Conservation (phyloP, 192 early-diverging fungal genomes). For the Podila horticola region DNA sequence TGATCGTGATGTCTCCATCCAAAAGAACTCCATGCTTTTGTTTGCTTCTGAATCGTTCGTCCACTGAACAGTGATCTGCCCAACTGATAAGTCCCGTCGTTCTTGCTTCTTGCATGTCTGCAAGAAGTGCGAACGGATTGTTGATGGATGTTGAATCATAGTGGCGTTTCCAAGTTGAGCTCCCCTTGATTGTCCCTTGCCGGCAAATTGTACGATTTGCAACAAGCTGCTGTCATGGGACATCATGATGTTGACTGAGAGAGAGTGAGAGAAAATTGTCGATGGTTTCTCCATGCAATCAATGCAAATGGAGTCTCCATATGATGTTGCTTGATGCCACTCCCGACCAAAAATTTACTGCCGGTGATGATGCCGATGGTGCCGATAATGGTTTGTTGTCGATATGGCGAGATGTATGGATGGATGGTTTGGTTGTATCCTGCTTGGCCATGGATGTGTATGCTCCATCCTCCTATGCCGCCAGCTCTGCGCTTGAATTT, state of each 20-base stretch:
- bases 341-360: too few species aligned
- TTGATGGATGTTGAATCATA: neutral
- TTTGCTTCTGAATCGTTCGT: too few species aligned
- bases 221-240: too few species aligned
- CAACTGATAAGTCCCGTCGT: too few species aligned
- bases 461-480: neutral
- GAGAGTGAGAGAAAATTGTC: neutral
- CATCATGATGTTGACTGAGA: too few species aligned
- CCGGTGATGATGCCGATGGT: too few species aligned
- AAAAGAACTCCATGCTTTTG: too few species aligned
- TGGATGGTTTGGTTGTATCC: constrained; percentile 11
- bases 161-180: neutral
- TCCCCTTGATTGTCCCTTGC: neutral
- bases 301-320: neutral
- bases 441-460: neutral
- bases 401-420: constrained; percentile 5
- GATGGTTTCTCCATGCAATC: constrained; percentile 3
- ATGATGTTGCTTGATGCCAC: neutral
- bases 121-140: neutral
- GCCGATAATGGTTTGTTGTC: too few species aligned
- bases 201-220: neutral
- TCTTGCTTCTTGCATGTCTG: too few species aligned
- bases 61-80: too few species aligned
- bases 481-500: neutral
- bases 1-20: neutral